These are phyloP conservation scores for Moniliophthora roreri DNA, from an alignment of 1,284 basidiomycete genomes.

Conservation along the genomic window DNA sequence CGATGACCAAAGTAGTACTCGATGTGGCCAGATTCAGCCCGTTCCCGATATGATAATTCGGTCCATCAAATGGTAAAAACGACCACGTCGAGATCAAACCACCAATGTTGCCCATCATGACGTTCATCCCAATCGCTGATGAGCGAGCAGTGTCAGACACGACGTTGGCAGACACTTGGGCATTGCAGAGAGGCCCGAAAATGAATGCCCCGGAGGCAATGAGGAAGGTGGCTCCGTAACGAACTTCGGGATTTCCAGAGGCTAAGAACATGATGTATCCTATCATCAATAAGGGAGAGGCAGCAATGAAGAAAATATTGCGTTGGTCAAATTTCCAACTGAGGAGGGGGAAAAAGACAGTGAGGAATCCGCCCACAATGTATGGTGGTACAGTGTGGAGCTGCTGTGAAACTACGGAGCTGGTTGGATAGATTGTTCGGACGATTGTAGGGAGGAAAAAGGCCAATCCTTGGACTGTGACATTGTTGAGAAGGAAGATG, in stretches of 20 bases:
- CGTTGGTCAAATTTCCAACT: neutral
- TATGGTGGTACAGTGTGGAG: conserved; percentile 1
- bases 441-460: neutral
- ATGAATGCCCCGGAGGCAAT: neutral
- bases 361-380: neutral
- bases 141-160: neutral
- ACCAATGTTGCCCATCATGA: neutral
- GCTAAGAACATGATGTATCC: conserved; percentile 2
- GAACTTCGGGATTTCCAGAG: neutral
- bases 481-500: neutral
- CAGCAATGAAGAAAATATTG: neutral
- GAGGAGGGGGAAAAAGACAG: neutral
- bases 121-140: neutral
- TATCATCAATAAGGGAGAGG: neutral
- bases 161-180: neutral
- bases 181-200: neutral
- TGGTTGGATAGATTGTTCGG: neutral
- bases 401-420: neutral
- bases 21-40: neutral
- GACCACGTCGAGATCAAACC: neutral
- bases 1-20: neutral
- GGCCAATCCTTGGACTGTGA: conserved; percentile 1
- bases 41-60: neutral
- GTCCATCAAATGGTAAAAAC: neutral
- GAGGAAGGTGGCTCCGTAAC: neutral